Evolutionary conservation across 371 early-diverging fungal species (phyloP).

Genomic region (Phascolomyces articulosus): DNA sequence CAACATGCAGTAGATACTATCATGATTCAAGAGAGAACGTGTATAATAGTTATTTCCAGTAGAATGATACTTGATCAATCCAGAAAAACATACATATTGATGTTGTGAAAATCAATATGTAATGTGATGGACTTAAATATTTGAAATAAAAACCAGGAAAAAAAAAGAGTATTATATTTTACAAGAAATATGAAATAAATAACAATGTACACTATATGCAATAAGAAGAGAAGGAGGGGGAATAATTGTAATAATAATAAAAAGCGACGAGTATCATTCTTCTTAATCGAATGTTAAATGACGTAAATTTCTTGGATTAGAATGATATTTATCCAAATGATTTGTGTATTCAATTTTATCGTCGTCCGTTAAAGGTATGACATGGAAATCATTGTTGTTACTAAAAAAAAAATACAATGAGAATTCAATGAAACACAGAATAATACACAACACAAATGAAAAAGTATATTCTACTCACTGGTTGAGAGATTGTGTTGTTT

Average conservation of each 20-base stretch:
- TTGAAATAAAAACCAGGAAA: too few species aligned
- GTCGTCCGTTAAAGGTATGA: slow-evolving; percentile 23
- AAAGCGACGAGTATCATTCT: too few species aligned
- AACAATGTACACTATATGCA: neutral
- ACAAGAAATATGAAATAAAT: neutral
- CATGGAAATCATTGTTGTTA: slow-evolving; percentile 21
- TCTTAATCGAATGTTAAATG: slow-evolving; percentile 7
- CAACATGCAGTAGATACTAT: too few species aligned
- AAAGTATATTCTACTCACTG: slow-evolving; percentile 36
- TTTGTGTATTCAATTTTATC: slow-evolving; percentile 37
- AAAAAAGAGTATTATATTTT: too few species aligned
- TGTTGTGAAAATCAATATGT: too few species aligned
- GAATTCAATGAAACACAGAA: neutral
- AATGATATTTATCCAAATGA: slow-evolving; percentile 38
- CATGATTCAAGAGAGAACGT: too few species aligned
- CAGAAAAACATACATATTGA: too few species aligned
- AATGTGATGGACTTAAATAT: too few species aligned
- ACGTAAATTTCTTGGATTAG: slow-evolving; percentile 16
- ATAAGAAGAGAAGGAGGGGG: neutral
- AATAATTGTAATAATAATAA: neutral
- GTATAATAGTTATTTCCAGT: too few species aligned
- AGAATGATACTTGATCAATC: too few species aligned
- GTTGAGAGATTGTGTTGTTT: slow-evolving; percentile 65
- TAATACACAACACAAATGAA: neutral
- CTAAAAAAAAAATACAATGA: slow-evolving; percentile 14